Evolutionary conservation across 164 flowering plant species (phyloP), one percentile per base, ranked within the genome.

Genomic region (Dillenia suffruticosa): DNA sequence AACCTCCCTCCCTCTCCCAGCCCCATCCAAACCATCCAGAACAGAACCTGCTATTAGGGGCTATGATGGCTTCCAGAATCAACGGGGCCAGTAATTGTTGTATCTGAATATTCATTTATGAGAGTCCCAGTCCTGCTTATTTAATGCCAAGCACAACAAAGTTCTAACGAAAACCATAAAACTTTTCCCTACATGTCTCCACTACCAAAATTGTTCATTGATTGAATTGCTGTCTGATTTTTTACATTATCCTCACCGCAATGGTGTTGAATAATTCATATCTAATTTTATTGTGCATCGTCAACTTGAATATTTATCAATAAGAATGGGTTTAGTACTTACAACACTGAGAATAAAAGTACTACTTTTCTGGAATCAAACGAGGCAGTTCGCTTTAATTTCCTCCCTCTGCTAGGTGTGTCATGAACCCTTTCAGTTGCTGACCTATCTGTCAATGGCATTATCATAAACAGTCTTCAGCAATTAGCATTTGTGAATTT

Each of bases 331-430:
- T 61, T 12, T 15, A 24, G 61, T 60, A 55, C 96, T 87, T 80
- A 90, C 96, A 89, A 51, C 72, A 81, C 71, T 50, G 96, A 87
- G 78, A 85, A 89, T 16, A 85, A 60, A 49, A 89, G 72, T 64
- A 79, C 86, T n/a, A 87, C 59, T 76, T 75, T 83, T 73, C 93
- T 85, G 48, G 96, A 79, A 76, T 89, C 81, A 66, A 83, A 80
- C 10, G 85, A 85, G 56, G 85, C 70, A 64, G 85, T 53, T n/a
- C 87, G 89, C 67, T 81, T 87, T 65, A 77, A 87, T 66, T 75
- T 82, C 63, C 85, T 77, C 76, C 76, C 74, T 58, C 74, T 74
- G 67, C 79, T 76, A 24, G 85, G 79, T 44, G 77, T 61, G 47
- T 82, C 88, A 63, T 77, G 71, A 54, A 61, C 67, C 58, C 70